Evolutionary conservation across 345 rosid species (phyloP), one percentile per base, ranked within the genome.

Genomic region (Citrus glauca): DNA sequence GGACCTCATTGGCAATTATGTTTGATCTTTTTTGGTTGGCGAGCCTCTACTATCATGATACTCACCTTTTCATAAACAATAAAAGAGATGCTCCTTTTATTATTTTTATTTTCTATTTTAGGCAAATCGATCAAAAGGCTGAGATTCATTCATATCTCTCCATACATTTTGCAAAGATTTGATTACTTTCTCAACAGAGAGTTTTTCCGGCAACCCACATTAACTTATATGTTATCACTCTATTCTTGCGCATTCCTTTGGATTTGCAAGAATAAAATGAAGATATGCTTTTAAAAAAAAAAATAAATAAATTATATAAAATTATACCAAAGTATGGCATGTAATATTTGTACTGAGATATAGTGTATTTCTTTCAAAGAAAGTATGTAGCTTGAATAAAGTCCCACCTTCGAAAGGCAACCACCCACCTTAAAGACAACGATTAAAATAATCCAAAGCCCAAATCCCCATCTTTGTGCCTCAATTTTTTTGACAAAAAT

Each of bases 381-480:
- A 74, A 71, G 76, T 24, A 74, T 60, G 55, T 37, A 20, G 28
- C 27, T 2, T 20, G 37, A 14, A 1, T 28, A 33, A 17, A 35
- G 78, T 22, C 50, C 71, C 71, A 48, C 78, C 45, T 9, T 59
- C 45, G 73, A 76, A 81, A 81, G 48, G 74, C 9, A 66, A 33
- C 32, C 35, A 35, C 65, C 71, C 53, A 77, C 81, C 78, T 60
- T 61, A 3, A 9, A 70, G 53, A 63, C 20, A 63, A 24, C 0
- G 68, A 53, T 59, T 40, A 59, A 60, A 53, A 48, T 33, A 72
- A 72, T 66, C 77, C 77, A 77, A 69, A 70, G 70, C 64, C 76
- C 1, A 62, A 68, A 69, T 70, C 64, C 56, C 38, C 16, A 66
- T 60, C 13, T 7, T 27, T 22, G 20, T 16, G 35, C 19, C 20